A percentile compares a stretch with the other conserved stretches of the same genome.
Conservation (phyloP, 106 monocot species). For the Apostasia shenzhenica region DNA sequence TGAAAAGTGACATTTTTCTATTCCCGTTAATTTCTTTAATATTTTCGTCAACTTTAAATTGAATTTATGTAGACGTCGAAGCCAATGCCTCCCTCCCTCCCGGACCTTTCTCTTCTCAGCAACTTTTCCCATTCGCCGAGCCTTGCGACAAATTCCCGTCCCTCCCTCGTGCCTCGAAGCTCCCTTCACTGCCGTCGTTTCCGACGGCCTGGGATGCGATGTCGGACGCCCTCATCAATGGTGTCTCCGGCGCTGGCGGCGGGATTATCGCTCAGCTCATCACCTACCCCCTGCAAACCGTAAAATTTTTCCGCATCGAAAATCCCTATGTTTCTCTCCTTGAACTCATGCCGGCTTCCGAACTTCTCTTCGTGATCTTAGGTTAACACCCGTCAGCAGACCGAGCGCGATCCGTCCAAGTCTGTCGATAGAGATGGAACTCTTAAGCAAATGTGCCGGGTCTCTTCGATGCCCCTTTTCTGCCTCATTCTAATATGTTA, state of each 20-base stretch:
- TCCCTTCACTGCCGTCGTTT: not conserved
- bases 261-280: slow-evolving; percentile 92
- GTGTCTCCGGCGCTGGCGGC: slow-evolving; percentile 83
- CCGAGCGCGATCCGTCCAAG: slow-evolving; percentile 63
- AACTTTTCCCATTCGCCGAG: too few relatives aligned
- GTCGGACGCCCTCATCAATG: slow-evolving; percentile 93
- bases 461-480: not conserved
- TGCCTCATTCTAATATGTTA: not conserved
- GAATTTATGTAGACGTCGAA: too few relatives aligned
- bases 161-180: not conserved
- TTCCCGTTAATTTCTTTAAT: too few relatives aligned
- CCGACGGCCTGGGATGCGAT: slow-evolving; percentile 7
- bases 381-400: slow-evolving; percentile 92
- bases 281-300: slow-evolving; percentile 93
- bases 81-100: too few relatives aligned
- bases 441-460: slow-evolving; percentile 54
- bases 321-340: not conserved
- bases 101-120: too few relatives aligned
- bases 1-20: too few relatives aligned
- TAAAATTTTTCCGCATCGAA: slow-evolving; percentile 13
- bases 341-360: not conserved
- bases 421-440: slow-evolving; percentile 37
- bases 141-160: too few relatives aligned
- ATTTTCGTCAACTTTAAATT: too few relatives aligned
- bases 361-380: slow-evolving; percentile 13